Evolutionary conservation across 1,284 basidiomycete species (phyloP).

Genomic region (Trametes pubescens): DNA sequence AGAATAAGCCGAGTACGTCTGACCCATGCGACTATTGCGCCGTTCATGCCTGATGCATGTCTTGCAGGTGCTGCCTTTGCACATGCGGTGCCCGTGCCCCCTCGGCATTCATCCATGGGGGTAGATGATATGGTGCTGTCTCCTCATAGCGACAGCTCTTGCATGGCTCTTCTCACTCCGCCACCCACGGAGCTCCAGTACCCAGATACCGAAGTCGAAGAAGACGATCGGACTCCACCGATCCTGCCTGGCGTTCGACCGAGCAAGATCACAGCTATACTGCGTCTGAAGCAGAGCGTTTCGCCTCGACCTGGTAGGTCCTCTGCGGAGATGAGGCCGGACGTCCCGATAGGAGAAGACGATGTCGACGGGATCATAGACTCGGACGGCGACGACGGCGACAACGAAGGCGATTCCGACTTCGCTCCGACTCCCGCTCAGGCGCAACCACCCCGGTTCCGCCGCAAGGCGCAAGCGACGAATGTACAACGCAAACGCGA

Average conservation of each 20-base stretch:
- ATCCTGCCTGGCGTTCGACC: not conserved
- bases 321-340: not conserved
- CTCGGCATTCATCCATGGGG: too few species aligned
- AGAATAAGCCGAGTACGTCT: too few species aligned
- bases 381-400: not conserved
- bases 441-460: not conserved
- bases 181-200: not conserved
- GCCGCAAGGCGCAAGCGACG: too few species aligned
- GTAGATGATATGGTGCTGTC: too few species aligned
- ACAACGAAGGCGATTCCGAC: not conserved
- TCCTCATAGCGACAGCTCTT: too few species aligned
- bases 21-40: too few species aligned
- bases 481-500: not conserved
- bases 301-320: not conserved
- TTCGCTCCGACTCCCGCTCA: not conserved
- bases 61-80: too few species aligned
- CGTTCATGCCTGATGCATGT: too few species aligned
- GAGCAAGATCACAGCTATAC: not conserved
- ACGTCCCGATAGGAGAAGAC: too few species aligned
- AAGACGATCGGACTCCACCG: not conserved
- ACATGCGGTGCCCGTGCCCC: too few species aligned
- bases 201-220: not conserved
- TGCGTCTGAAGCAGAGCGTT: not conserved
- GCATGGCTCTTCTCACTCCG: too few species aligned
- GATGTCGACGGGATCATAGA: not conserved